Evolutionary conservation across 352 stramenopile species (phyloP), one percentile per base, ranked within the genome.

Genomic region (Phytophthora idaei): DNA sequence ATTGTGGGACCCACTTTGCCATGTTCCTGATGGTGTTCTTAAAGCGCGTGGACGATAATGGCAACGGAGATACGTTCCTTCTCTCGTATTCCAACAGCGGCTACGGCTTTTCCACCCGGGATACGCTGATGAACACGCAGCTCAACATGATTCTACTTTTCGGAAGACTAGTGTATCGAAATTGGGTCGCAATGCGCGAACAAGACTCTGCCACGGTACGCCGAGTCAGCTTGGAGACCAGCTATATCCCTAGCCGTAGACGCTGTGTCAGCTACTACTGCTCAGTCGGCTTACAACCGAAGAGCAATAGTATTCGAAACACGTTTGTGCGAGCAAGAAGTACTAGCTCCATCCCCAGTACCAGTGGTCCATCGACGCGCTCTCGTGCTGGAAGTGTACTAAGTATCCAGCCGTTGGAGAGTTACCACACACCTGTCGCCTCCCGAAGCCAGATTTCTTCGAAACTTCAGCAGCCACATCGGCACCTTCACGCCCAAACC

Each of bases 21-120:
- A 53, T 77, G 52, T 61, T 76, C 42, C 2, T 69, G 1, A 47
- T 47, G 4, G 64, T 80, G 2, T 56, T 71, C 6, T 63, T 80
- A 10, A 44, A 47, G 17, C 42, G 71, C 25, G 54, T 80, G 10
- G 57, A 75, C n/a, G 41, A 71, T 25, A 48, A 50, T n/a, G 67
- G 52, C 2, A 8, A 46, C 5, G 47, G 53, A 6, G 57, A 64
- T 5, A 29, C 45, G 0, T 34, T 65, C n/a, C 21, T 74, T 1
- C 25, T 70, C 2, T 57, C 39, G 36, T 42, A 42, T n/a, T 42
- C 36, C 3, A 42, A 42, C 12, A 42, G 36, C 12, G 36, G 36
- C 4, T 42, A 42, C 5, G 36, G 36, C 2, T 42, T 42, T 42
- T 42, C 36, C 9, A 42, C n/a, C 9, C 36, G 36, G 36, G 36